Percentiles rank a stretch among this genome's conserved stretches.
Evolutionary conservation across 352 stramenopile genomes (phyloP).

Genomic region (Phytophthora sp.): DNA sequence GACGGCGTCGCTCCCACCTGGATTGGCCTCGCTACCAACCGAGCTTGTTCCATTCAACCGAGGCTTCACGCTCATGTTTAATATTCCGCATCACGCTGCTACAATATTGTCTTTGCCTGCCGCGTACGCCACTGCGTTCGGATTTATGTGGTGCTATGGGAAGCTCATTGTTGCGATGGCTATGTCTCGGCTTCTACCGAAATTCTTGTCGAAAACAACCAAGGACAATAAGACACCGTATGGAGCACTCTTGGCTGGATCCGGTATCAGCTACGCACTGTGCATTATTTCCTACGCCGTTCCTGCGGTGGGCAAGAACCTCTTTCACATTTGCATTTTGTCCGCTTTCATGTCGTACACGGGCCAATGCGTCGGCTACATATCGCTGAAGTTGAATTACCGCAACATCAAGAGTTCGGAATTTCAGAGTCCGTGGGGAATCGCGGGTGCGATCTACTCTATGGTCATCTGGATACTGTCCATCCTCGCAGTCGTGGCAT

Average conservation of each 20-base stretch:
- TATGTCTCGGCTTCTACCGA: constrained; percentile 42
- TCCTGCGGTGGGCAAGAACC: constrained; percentile 17
- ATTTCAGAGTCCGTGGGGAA: constrained; percentile 46
- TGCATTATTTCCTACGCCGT: constrained; percentile 41
- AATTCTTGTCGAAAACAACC: constrained; percentile 27
- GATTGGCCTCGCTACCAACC: constrained; percentile 14
- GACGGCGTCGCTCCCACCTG: constrained; percentile 33
- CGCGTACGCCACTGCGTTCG: constrained; percentile 54
- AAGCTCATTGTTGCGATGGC: constrained; percentile 60
- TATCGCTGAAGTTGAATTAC: constrained; percentile 44
- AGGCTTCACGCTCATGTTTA: constrained; percentile 44
- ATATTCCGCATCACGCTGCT: constrained; percentile 2
- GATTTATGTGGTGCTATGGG: constrained; percentile 62
- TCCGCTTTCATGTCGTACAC: constrained; percentile 47
- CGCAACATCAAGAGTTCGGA: constrained; percentile 45
- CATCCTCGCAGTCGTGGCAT: constrained; percentile 30
- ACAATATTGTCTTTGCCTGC: constrained; percentile 52
- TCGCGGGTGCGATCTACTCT: constrained; percentile 33
- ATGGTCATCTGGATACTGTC: constrained; percentile 32
- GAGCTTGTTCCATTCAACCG: constrained; percentile 42
- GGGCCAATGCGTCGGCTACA: constrained; percentile 48
- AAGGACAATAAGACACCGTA: constrained; percentile 28
- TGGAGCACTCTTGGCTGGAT: constrained; percentile 26
- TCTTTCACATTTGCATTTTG: constrained; percentile 41
- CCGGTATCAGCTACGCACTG: constrained; percentile 37